Evolutionary conservation across 202 grass and related monocot genomes (phyloP).

Genomic region (Eragrostis tef): DNA sequence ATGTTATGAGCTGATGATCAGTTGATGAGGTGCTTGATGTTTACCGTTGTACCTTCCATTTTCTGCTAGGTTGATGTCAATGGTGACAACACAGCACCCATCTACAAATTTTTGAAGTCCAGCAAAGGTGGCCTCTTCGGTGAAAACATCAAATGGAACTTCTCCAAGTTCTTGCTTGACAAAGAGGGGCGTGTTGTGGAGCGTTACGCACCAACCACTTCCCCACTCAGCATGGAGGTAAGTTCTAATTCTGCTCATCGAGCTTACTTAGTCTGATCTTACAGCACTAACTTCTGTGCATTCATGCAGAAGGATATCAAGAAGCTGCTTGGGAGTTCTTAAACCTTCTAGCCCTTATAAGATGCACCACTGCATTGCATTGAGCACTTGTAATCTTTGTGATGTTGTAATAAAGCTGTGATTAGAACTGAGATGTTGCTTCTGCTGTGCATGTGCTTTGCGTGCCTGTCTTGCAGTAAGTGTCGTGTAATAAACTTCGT

Average conservation of each 20-base stretch:
- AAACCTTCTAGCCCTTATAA: slow-evolving; percentile 15
- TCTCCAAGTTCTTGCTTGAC: slow-evolving; percentile 93
- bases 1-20: slow-evolving; percentile 10
- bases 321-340: slow-evolving; percentile 65
- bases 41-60: slow-evolving; percentile 13
- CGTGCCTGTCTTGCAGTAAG: slow-evolving; percentile 5
- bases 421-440: slow-evolving; percentile 37
- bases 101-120: slow-evolving; percentile 96
- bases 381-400: slow-evolving; percentile 19
- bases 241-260: neutral
- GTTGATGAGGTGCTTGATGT: neutral
- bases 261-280: slow-evolving; percentile 1
- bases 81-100: slow-evolving; percentile 70
- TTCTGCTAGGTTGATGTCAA: slow-evolving; percentile 85
- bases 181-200: slow-evolving; percentile 81
- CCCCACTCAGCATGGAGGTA: slow-evolving; percentile 93
- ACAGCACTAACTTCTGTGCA: neutral
- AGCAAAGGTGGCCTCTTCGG: slow-evolving; percentile 91
- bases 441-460: slow-evolving; percentile 1
- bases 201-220: slow-evolving; percentile 89
- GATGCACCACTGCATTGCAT: slow-evolving; percentile 26
- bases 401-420: slow-evolving; percentile 47
- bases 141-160: slow-evolving; percentile 92
- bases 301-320: slow-evolving; percentile 82
- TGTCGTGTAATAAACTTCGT: slow-evolving; percentile 36